A percentile compares a stretch with the other conserved stretches of the same genome.
Evolutionary conservation across 805 yeast genomes (phyloP).

Genomic region (Saccharomyces kudriavzevii): DNA sequence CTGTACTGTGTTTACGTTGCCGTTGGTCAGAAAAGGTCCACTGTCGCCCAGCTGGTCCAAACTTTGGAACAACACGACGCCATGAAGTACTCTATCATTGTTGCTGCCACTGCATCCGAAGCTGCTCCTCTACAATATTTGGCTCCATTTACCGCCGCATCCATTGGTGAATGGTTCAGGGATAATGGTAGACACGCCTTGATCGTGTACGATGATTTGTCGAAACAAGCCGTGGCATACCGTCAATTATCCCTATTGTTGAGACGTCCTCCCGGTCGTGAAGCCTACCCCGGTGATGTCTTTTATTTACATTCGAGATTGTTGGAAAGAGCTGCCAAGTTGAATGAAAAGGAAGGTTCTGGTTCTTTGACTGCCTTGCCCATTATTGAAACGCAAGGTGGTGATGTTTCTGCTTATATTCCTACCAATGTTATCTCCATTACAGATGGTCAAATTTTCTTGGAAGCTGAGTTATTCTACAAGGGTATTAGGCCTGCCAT

Average conservation of each 20-base stretch:
- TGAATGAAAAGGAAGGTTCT: constrained; percentile 81
- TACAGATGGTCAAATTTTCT: constrained; percentile 96
- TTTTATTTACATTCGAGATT: constrained; percentile 92
- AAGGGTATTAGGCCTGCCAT: constrained; percentile 99
- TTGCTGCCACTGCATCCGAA: constrained; percentile 99
- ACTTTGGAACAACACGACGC: constrained; percentile 98
- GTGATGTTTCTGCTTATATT: constrained; percentile 96
- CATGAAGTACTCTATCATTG: constrained; percentile 92
- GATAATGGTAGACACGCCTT: constrained; percentile 98
- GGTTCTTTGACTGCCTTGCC: constrained; percentile 96
- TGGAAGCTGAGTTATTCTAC: constrained; percentile 99
- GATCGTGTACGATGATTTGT: constrained; percentile 94
- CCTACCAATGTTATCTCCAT: constrained; percentile 97
- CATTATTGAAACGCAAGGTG: constrained; percentile 97
- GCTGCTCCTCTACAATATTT: constrained; percentile 99
- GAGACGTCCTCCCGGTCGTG: constrained; percentile 97
- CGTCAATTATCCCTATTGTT: constrained; percentile 96
- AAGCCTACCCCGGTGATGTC: constrained; percentile 96
- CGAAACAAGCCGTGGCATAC: constrained; percentile 99
- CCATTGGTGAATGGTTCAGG: constrained; percentile 99
- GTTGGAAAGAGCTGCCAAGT: constrained; percentile 96
- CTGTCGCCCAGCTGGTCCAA: constrained; percentile 99
- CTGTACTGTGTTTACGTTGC: constrained; percentile 99
- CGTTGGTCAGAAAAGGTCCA: constrained; percentile 99
- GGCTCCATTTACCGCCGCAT: constrained; percentile 99